Percentiles rank a stretch among this genome's conserved stretches.
phyloP scores from a whole-genome alignment of 768 basidiomycete species.

The Tulasnella sp. region DNA sequence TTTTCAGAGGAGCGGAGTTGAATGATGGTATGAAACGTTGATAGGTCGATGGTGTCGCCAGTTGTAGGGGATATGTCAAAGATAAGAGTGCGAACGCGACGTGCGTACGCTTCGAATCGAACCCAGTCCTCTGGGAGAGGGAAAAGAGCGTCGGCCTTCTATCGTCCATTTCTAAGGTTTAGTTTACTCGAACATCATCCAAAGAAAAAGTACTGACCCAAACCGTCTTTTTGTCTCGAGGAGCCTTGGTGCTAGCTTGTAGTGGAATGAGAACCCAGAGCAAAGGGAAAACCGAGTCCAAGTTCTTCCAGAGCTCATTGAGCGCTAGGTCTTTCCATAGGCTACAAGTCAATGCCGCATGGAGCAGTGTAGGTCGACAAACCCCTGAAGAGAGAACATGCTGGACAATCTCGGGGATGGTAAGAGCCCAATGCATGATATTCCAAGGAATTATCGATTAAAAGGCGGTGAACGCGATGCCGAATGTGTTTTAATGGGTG shows the following conservation, averaged over 20 bases:
- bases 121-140: not conserved
- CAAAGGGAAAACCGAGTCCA: not conserved
- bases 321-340: not conserved
- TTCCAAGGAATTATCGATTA: not conserved
- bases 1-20: not conserved
- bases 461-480: too few relatives aligned
- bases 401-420: not conserved
- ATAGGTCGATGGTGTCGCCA: not conserved
- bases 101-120: not conserved
- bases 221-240: too few relatives aligned
- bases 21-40: not conserved
- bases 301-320: not conserved
- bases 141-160: not conserved
- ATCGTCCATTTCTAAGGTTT: not conserved
- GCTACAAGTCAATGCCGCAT: not conserved
- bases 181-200: not conserved
- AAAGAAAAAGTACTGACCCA: not conserved
- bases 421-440: not conserved
- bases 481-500: too few relatives aligned
- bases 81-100: not conserved
- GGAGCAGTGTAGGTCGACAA: not conserved
- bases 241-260: too few relatives aligned
- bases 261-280: not conserved
- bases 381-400: not conserved
- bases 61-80: not conserved